A percentile compares a stretch with the other conserved stretches of the same genome.
Conservation (phyloP, 1,139 yeast genomes). For the Candida sp. region DNA sequence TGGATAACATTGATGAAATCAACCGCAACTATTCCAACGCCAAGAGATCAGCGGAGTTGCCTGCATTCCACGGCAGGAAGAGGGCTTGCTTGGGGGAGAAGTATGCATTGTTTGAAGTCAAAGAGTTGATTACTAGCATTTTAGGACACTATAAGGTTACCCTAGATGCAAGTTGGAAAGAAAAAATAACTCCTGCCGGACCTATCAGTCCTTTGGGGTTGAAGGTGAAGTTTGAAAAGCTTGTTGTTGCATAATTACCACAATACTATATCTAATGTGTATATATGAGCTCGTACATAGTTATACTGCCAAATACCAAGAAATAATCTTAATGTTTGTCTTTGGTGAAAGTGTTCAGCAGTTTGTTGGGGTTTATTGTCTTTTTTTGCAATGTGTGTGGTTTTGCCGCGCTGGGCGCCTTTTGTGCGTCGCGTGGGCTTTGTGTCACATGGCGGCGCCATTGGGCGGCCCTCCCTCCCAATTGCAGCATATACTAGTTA, state of each 20-base stretch:
- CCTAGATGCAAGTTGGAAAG: slow-evolving; percentile 52
- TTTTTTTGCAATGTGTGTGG: not conserved
- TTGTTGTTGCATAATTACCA: slow-evolving; percentile 1
- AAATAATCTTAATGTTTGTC: not conserved
- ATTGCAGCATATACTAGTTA: too few species aligned
- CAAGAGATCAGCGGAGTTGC: slow-evolving; percentile 48
- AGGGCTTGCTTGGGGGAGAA: slow-evolving; percentile 69
- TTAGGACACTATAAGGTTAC: slow-evolving; percentile 36
- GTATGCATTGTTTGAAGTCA: slow-evolving; percentile 54
- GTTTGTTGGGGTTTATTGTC: not conserved
- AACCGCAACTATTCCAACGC: slow-evolving; percentile 40
- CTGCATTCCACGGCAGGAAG: slow-evolving; percentile 65
- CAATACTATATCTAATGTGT: not conserved
- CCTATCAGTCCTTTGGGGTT: slow-evolving; percentile 27
- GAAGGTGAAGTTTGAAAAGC: slow-evolving; percentile 17
- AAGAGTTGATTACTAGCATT: slow-evolving; percentile 39
- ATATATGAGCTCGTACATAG: not conserved
- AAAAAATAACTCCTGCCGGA: slow-evolving; percentile 51
- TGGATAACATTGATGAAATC: slow-evolving; percentile 31
- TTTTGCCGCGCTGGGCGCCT: too few species aligned
- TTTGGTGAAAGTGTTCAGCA: not conserved
- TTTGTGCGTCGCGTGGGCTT: too few species aligned
- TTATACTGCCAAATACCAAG: not conserved
- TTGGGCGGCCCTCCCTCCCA: too few species aligned
- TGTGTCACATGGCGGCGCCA: too few species aligned